Evolutionary conservation across 495 filamentous ascomycete genomes (phyloP), one percentile per base, ranked within the genome.

Genomic region (Aspergillus affinis): DNA sequence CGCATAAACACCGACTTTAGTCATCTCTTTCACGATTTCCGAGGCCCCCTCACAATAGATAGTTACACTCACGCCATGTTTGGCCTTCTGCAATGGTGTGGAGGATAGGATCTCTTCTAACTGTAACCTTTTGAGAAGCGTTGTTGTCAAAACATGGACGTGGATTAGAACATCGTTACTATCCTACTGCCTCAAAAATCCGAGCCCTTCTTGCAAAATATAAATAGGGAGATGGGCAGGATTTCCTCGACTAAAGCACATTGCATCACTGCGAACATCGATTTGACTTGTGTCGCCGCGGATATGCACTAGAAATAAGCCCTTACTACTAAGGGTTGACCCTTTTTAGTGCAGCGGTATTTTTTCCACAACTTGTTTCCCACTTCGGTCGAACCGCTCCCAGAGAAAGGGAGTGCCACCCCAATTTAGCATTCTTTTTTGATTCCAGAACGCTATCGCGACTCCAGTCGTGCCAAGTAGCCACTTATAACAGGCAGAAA

Each of bases 391-490:
- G 18, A 44, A 55, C 6, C 15, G 27, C 46, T n/a, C 46, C 46
- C 1, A 48, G 46, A 2, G 13, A 10, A 0, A 59, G 48, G 10
- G 57, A 51, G 45, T 59, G 48, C 57, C 9, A 41, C 30, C 36
- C 57, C 57, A 59, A 0, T n/a, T 19, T 27, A 48, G 57, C 18
- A 36, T 30, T 12, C 48, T 21, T 12, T 2, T 19, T 29, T 51
- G 48, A 26, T 52, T 59, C 57, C 57, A 59, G 57, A 26, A 59
- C 19, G 57, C 57, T 17, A 59, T 52, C 13, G 57, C 57, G n/a
- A 20, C 48, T 10, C 57, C 57, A n/a, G 57, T 59, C 5, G 36
- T 52, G 10, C 48, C 48, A 1, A 59, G 48, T 1, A 59, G 48
- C 29, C 48, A 59, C 21, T 59, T 59, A 26, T 51, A 47, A 30